Percentiles rank a stretch among this genome's conserved stretches.
These are phyloP conservation scores for Penicillium griseofulvum DNA, from an alignment of 2,329 filamentous ascomycete genomes.

Conservation along the genomic window DNA sequence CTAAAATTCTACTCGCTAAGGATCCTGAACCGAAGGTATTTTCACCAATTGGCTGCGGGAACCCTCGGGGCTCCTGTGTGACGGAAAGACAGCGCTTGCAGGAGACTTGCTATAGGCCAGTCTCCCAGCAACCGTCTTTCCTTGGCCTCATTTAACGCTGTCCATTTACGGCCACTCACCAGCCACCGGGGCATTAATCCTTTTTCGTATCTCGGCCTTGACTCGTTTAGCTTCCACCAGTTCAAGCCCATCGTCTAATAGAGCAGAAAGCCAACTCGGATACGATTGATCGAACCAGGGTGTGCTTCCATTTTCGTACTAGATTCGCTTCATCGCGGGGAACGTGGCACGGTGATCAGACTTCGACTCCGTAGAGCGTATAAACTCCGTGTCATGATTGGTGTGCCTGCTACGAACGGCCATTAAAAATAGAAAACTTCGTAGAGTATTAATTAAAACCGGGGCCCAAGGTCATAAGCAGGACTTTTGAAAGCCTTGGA, in stretches of 20 bases:
- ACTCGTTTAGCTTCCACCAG: background rate
- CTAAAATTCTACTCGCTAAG: background rate
- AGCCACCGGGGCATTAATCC: slow-evolving; percentile 1
- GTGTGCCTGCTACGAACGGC: slow-evolving; percentile 5
- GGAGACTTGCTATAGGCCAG: slow-evolving; percentile 26
- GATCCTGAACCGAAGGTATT: background rate
- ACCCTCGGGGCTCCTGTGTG: slow-evolving; percentile 17
- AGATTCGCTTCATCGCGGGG: background rate
- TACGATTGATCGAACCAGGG: background rate
- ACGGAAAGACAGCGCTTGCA: slow-evolving; percentile 32
- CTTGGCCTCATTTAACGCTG: slow-evolving; percentile 12
- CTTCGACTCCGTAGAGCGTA: background rate
- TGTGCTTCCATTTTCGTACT: background rate
- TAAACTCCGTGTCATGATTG: background rate
- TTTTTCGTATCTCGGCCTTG: background rate
- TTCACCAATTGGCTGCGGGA: background rate
- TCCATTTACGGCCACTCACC: slow-evolving; percentile 10
- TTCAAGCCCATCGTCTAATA: background rate
- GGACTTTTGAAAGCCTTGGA: background rate
- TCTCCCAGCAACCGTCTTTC: slow-evolving; percentile 9
- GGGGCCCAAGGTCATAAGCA: background rate
- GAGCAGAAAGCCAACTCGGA: background rate
- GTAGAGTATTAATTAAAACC: background rate
- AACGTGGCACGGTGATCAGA: slow-evolving; percentile 2
- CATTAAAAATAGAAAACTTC: slow-evolving; percentile 6